Percentiles rank a stretch among this genome's conserved stretches.
Conservation (phyloP, 1,284 basidiomycete genomes). For the Spongiforma sp. region DNA sequence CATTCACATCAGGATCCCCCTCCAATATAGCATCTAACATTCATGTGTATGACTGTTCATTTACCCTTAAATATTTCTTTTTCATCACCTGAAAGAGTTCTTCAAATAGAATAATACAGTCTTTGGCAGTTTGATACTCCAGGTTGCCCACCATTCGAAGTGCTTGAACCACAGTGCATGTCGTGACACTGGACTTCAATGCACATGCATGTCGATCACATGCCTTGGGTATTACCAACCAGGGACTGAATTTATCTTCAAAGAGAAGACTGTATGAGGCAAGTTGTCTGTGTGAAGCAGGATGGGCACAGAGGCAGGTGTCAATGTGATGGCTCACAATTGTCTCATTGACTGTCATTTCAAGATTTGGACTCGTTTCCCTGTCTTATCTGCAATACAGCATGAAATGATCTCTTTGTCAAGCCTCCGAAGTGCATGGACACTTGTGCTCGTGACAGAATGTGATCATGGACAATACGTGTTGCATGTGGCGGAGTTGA, state of each 20-base stretch:
- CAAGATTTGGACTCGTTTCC: constrained; percentile 67
- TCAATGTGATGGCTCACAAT: constrained; percentile 45
- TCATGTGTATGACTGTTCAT: not conserved
- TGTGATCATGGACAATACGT: constrained; percentile 39
- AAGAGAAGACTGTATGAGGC: constrained; percentile 36
- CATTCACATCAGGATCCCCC: constrained; percentile 1
- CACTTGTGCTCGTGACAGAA: constrained; percentile 50
- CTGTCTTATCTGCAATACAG: constrained; percentile 59
- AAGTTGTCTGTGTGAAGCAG: constrained; percentile 28
- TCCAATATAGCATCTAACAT: constrained; percentile 21
- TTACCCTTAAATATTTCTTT: constrained; percentile 4
- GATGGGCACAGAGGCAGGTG: constrained; percentile 9
- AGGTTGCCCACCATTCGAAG: no score
- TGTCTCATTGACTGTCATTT: constrained; percentile 58
- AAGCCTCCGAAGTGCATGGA: constrained; percentile 30
- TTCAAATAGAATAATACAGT: constrained; percentile 25
- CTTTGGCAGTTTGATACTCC: constrained; percentile 27
- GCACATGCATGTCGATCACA: constrained; percentile 44
- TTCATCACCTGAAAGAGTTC: constrained; percentile 13
- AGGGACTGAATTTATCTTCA: constrained; percentile 59
- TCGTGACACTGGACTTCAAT: constrained; percentile 45
- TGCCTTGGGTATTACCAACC: constrained; percentile 57
- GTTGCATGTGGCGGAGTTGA: constrained; percentile 50
- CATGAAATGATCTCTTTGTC: constrained; percentile 49
- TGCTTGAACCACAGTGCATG: constrained; percentile 46